phyloP scores from a whole-genome alignment of 192 early-diverging fungal species.

The Chytriomyces sp. region DNA sequence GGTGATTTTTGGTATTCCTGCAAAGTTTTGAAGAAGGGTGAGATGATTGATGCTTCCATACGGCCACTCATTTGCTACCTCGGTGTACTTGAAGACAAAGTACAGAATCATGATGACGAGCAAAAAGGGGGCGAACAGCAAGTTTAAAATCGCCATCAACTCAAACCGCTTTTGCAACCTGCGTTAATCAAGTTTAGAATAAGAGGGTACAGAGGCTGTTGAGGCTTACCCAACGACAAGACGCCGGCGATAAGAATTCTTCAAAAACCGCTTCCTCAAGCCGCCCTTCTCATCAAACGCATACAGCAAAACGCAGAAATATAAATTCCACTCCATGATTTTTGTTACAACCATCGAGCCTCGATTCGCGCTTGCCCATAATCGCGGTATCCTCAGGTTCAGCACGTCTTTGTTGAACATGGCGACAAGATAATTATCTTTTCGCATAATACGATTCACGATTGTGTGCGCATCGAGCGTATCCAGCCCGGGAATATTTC shows the following conservation, averaged over 20 bases:
- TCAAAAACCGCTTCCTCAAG: conserved; percentile 80
- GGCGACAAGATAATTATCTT: conserved; percentile 96
- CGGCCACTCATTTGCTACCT: conserved; percentile 56
- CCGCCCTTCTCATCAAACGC: conserved; percentile 89
- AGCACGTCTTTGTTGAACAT: conserved; percentile 92
- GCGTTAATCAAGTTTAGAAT: conserved; percentile 1
- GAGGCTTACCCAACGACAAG: conserved; percentile 68
- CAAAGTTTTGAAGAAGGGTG: neutral
- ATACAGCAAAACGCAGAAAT: conserved; percentile 81
- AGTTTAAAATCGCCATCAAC: conserved; percentile 84
- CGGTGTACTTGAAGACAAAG: conserved; percentile 93
- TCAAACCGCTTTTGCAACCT: conserved; percentile 74
- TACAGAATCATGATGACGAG: conserved; percentile 78
- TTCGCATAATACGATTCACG: conserved; percentile 93
- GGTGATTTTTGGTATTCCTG: conserved; percentile 76
- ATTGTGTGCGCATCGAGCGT: conserved; percentile 68
- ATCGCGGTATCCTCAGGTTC: conserved; percentile 74
- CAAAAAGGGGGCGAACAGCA: conserved; percentile 87
- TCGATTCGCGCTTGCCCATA: conserved; percentile 40
- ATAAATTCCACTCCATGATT: conserved; percentile 90
- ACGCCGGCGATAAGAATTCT: conserved; percentile 67
- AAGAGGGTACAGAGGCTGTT: neutral
- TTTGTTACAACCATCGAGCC: conserved; percentile 65
- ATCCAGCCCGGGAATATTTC: conserved; percentile 38
- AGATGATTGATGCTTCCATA: too few species aligned